A percentile compares a stretch with the other conserved stretches of the same genome.
Evolutionary conservation across 176 grass and related monocot genomes (phyloP).

Genomic region (Hsuehochloa calcarea): DNA sequence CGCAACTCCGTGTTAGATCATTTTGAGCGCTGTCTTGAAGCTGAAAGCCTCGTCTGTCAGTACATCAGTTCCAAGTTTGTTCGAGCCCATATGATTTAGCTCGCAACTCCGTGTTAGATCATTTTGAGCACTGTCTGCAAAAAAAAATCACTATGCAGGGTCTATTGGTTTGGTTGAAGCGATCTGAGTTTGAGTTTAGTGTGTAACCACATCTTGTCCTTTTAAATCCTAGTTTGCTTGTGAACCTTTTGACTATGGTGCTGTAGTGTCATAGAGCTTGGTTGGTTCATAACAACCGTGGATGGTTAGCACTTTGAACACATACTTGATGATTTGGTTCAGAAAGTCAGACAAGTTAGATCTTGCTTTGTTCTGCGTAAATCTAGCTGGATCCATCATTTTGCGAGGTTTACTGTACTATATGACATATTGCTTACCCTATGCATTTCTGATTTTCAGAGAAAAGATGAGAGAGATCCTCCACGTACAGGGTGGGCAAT

Average conservation of each 20-base stretch:
- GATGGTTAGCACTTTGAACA: background rate
- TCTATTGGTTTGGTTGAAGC: background rate
- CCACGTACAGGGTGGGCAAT: constrained; percentile 74
- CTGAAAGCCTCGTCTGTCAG: background rate
- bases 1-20: background rate
- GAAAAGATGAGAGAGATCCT: constrained; percentile 79
- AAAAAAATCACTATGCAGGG: background rate
- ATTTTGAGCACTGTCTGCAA: background rate
- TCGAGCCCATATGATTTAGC: background rate
- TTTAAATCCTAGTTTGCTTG: background rate
- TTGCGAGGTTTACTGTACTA: background rate
- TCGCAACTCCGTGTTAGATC: background rate
- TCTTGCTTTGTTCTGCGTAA: background rate
- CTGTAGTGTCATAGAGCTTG: background rate
- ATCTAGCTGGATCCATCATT: background rate
- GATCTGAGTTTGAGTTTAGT: background rate
- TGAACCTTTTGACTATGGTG: background rate
- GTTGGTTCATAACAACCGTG: background rate
- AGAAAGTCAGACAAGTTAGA: background rate
- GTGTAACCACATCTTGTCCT: background rate
- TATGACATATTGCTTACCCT: background rate
- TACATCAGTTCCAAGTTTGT: background rate
- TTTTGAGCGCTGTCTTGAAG: too few relatives aligned
- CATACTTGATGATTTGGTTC: background rate
- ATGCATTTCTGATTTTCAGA: background rate